phyloP scores from a whole-genome alignment of 306 rosid genomes.

The Arachis stenosperma region DNA sequence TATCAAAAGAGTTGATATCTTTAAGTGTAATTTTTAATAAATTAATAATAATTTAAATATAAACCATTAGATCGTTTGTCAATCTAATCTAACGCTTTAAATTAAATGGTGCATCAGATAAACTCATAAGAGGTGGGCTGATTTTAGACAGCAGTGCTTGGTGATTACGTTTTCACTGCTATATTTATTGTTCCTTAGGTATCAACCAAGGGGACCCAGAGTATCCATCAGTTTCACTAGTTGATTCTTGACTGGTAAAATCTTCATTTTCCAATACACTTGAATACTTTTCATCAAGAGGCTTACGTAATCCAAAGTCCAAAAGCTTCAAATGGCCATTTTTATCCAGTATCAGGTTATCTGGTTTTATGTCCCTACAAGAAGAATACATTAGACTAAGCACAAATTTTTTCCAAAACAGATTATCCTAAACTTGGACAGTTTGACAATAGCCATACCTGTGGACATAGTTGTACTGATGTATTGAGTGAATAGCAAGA shows the following conservation, averaged over 20 bases:
- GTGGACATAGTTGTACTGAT: slow-evolving; percentile 93
- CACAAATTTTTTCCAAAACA: slow-evolving; percentile 30
- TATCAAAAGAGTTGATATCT: no score
- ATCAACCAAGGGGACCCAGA: slow-evolving; percentile 82
- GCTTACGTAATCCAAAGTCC: slow-evolving; percentile 98
- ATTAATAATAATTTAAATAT: no score
- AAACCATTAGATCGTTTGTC: no score
- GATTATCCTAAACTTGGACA: slow-evolving; percentile 5
- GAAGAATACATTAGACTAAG: slow-evolving; percentile 41
- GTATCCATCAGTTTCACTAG: slow-evolving; percentile 68
- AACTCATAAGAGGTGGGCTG: no score
- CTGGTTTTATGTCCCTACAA: slow-evolving; percentile 97
- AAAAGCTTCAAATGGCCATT: slow-evolving; percentile 98
- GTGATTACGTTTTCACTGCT: slow-evolving; percentile 96
- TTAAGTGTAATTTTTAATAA: no score
- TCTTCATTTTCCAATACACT: slow-evolving; percentile 84
- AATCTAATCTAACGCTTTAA: no score
- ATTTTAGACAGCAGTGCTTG: no score
- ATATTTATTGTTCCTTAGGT: slow-evolving; percentile 85
- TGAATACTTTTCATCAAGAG: slow-evolving; percentile 94
- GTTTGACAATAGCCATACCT: slow-evolving; percentile 56
- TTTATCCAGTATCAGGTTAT: slow-evolving; percentile 92
- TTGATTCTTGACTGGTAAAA: slow-evolving; percentile 59
- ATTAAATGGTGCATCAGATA: no score
- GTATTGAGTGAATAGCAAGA: slow-evolving; percentile 93